Evolutionary conservation across 106 monocot genomes (phyloP).

Genomic region (Agapanthus africanus): DNA sequence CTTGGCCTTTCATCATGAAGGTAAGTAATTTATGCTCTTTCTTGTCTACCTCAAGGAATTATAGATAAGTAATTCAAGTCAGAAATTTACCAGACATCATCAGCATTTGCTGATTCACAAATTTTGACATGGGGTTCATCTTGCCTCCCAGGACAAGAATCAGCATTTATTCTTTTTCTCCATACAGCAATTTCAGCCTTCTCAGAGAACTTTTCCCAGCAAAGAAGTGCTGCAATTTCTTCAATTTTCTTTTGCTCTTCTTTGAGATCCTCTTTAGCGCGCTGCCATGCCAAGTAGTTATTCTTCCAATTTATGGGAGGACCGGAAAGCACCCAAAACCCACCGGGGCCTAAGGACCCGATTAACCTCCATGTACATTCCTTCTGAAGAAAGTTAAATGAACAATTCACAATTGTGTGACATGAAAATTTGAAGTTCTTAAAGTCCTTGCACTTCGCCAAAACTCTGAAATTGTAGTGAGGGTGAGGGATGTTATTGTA

Average conservation of each 20-base stretch:
- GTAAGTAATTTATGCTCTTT: too few species aligned
- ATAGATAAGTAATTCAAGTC: not conserved
- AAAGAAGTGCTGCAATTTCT: constrained; percentile 50
- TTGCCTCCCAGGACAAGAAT: constrained; percentile 36
- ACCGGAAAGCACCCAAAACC: constrained; percentile 66
- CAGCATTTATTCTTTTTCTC: constrained; percentile 40
- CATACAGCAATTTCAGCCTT: constrained; percentile 46
- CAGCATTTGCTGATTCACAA: constrained; percentile 30
- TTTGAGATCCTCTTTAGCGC: constrained; percentile 46
- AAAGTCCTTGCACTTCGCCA: too few species aligned
- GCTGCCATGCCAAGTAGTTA: constrained; percentile 44
- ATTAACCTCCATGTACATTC: constrained; percentile 69
- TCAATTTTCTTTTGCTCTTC: constrained; percentile 51
- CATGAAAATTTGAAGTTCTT: too few species aligned
- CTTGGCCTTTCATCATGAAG: not conserved
- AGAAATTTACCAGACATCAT: constrained; percentile 48
- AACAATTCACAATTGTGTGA: too few species aligned
- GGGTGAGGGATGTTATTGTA: too few species aligned
- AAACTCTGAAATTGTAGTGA: too few species aligned
- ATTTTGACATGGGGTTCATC: constrained; percentile 22
- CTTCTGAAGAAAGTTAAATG: constrained; percentile 19
- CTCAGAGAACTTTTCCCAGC: constrained; percentile 57
- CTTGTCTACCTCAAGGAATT: too few species aligned
- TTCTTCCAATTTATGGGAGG: constrained; percentile 55
- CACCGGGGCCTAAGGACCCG: constrained; percentile 55